Evolutionary conservation across 2,329 filamentous ascomycete genomes (phyloP), one percentile per base, ranked within the genome.

Genomic region (Microcyclospora tardicrescens): DNA sequence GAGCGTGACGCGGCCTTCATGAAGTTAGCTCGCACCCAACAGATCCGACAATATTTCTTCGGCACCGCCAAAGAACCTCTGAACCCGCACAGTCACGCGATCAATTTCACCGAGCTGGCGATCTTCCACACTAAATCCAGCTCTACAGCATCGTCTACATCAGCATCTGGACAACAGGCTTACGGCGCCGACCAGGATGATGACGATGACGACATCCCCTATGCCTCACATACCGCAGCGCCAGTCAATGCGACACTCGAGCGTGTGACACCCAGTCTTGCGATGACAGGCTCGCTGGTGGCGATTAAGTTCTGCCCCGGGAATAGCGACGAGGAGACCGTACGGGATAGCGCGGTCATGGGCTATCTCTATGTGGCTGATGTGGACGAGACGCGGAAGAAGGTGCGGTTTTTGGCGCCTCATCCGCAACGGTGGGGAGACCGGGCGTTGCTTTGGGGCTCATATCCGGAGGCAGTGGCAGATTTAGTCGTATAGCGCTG

Each of bases 41-140:
- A 82, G 36, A 86, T 95, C 37, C 81, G 82, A 48, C 81, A 87
- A 51, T 98, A 98, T 61, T 98, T 98, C 65, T 98, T 95, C 57
- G 91, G 91, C 9, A 81, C 83, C 45, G 63, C 47, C 1, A 56
- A 56, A 36, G 74, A 81, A 41, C 81, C 84, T 0, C 67, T 98
- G 2, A 91, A 83, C 34, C 91, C 91, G 0, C 82, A 87, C 51
- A 93, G 85, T 6, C 84, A 93, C 53, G 81, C 82, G 42, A 75
- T 93, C 4, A 79, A 85, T 45, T 91, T 86, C 56, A 71, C 77
- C 42, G 75, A 78, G 8, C 59, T 95, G 30, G 70, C 75, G 2
- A 72, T 96, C 33, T 94, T 68, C 58, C 39, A 49, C 19, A 43
- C 53, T 19, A 53, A 50, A 33, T 47, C 51, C 3, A 42, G 43